Conservation (phyloP, 768 basidiomycete genomes). For the Mycena capillaripes region DNA sequence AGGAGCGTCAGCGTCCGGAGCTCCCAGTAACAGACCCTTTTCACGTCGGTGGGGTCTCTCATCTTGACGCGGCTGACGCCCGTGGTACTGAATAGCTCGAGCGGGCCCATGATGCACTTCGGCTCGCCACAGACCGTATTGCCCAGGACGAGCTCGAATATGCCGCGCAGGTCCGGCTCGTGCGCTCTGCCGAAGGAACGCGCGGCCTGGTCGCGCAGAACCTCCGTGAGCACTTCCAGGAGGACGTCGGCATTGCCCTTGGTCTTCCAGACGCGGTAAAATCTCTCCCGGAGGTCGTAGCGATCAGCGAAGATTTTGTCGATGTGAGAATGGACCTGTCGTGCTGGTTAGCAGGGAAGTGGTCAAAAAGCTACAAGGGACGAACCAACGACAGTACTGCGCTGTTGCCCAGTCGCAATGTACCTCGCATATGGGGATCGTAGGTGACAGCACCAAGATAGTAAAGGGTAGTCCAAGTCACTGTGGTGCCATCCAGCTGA, state of each 20-base stretch:
- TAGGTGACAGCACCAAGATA: slow-evolving; percentile 1
- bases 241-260: not conserved
- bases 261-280: not conserved
- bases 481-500: not conserved
- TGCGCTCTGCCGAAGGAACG: not conserved
- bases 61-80: not conserved
- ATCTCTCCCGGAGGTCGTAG: not conserved
- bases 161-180: slow-evolving; percentile 16
- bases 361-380: not conserved
- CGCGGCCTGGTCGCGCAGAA: slow-evolving; percentile 4
- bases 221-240: not conserved
- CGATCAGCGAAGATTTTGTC: not conserved
- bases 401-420: not conserved
- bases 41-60: not conserved
- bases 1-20: slow-evolving; percentile 15
- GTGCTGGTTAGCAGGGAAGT: not conserved
- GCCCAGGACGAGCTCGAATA: slow-evolving; percentile 23
- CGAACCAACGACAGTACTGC: slow-evolving; percentile 2
- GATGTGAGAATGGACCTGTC: slow-evolving; percentile 16
- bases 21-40: not conserved
- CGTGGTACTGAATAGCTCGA: not conserved
- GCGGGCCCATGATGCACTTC: not conserved
- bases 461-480: not conserved
- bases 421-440: not conserved
- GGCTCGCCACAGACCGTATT: not conserved